Evolutionary conservation across 2,329 filamentous ascomycete species (phyloP).

Genomic region (Verticillium albo-atrum): DNA sequence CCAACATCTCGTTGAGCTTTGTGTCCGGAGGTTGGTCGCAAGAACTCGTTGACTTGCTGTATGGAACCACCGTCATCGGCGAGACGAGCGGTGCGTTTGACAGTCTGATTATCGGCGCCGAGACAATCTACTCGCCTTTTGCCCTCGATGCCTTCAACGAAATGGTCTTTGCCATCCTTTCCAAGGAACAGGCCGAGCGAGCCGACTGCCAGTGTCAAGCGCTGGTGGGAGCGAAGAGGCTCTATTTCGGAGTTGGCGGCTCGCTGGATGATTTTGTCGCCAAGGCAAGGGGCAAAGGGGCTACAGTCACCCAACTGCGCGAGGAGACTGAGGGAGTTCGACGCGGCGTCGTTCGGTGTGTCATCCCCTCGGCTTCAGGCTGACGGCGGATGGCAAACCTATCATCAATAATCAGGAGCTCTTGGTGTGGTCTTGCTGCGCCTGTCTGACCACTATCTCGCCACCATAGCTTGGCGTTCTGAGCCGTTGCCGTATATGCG

Average conservation of each 20-base stretch:
- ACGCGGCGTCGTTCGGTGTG: slow-evolving; percentile 54
- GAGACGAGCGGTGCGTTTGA: slow-evolving; percentile 4
- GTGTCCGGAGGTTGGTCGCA: slow-evolving; percentile 72
- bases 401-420: neutral
- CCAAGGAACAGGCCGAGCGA: slow-evolving; percentile 32
- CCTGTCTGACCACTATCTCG: neutral
- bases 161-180: slow-evolving; percentile 56
- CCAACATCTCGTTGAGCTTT: slow-evolving; percentile 56
- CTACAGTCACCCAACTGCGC: slow-evolving; percentile 42
- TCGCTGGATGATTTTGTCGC: slow-evolving; percentile 71
- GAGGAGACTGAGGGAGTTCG: slow-evolving; percentile 59
- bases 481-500: neutral
- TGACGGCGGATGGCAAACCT: neutral
- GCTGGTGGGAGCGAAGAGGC: slow-evolving; percentile 69
- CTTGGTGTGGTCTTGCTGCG: neutral
- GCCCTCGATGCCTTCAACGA: slow-evolving; percentile 66
- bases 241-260: slow-evolving; percentile 83
- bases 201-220: slow-evolving; percentile 28
- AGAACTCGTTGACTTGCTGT: slow-evolving; percentile 58
- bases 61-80: slow-evolving; percentile 16
- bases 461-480: neutral
- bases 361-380: slow-evolving; percentile 18
- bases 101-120: slow-evolving; percentile 64
- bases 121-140: slow-evolving; percentile 79
- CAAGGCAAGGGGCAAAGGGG: slow-evolving; percentile 44